Evolutionary conservation across 2,329 filamentous ascomycete genomes (phyloP), one percentile per base, ranked within the genome.

Genomic region (Beauveria rudraprayagi): DNA sequence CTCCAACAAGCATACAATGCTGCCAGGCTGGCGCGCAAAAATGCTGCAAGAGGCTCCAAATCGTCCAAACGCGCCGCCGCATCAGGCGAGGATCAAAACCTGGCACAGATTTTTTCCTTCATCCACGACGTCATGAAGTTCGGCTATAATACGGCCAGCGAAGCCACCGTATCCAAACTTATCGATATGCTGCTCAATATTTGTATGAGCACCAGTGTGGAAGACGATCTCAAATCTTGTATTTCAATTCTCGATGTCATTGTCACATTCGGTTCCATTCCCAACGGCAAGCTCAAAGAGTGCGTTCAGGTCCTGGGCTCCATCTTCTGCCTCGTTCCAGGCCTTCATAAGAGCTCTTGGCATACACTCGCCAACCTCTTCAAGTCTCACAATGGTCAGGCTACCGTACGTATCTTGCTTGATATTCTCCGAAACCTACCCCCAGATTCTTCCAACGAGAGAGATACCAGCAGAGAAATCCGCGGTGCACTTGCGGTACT

Each of bases 291-390:
- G 62, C 78, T 92, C 46, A 81, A 81, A 66, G 80, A 81, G 40
- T 91, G 86, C 67, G 79, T 92, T 41, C 84, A 88, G 63, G 82
- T 91, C 3, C 77, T 92, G 58, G 88, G 87, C 67, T 88, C 86
- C 46, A 88, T 91, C 63, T 87, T 88, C 70, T 85, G 83, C 63
- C 77, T 90, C 56, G 82, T 92, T 2, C 75, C 77, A 14, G 77
- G 75, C 51, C 78, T 90, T 11, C 78, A 83, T 62, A 83, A 86
- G 64, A 79, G 83, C 46, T 81, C 88, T 3, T 92, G 89, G 88
- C 83, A 84, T 63, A 87, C 86, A 0, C 77, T 92, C 37, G 80
- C 82, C 68, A 88, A 90, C 65, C 77, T 92, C 0, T 87, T 87
- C 75, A 85, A 80, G 67, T 91, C 89, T 1, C 88, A 91, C 69